A percentile compares a stretch with the other conserved stretches of the same genome.
phyloP scores from a whole-genome alignment of 768 basidiomycete species.

The Boletus pseudopeckii region DNA sequence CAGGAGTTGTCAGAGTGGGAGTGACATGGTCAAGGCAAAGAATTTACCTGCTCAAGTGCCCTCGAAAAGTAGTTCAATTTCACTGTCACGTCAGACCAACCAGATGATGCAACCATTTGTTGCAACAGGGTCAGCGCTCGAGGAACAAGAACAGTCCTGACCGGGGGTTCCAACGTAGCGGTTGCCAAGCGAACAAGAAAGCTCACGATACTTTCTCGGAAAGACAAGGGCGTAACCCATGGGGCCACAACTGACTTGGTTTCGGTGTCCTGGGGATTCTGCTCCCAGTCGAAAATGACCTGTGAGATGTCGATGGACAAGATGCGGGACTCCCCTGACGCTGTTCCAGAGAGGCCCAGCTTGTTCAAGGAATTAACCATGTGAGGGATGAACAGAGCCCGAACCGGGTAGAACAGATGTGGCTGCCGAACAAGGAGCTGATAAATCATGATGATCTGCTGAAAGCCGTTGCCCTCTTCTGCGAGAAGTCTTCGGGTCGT shows the following conservation, averaged over 20 bases:
- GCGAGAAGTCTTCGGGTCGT: conserved; percentile 80
- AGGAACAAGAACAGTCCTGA: conserved; percentile 47
- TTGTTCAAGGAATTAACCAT: conserved; percentile 89
- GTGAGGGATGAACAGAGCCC: conserved; percentile 88
- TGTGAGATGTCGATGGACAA: conserved; percentile 89
- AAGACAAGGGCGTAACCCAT: conserved; percentile 76
- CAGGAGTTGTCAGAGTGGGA: conserved; percentile 3
- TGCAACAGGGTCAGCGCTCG: conserved; percentile 67
- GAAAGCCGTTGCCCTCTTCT: conserved; percentile 76
- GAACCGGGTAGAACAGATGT: conserved; percentile 87
- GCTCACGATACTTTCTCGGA: conserved; percentile 90
- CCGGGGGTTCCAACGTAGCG: conserved; percentile 47
- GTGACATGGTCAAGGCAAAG: background rate
- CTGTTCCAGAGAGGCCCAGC: conserved; percentile 71
- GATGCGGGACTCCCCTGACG: conserved; percentile 76
- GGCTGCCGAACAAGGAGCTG: conserved; percentile 90
- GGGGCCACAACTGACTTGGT: conserved; percentile 20
- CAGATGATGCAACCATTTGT: conserved; percentile 73
- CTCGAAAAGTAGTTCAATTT: conserved; percentile 89
- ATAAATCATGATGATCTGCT: conserved; percentile 78
- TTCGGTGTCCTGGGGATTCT: conserved; percentile 42
- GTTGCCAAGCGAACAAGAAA: conserved; percentile 92
- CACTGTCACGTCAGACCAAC: conserved; percentile 90
- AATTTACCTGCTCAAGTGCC: conserved; percentile 68
- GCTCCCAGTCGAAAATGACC: conserved; percentile 93